Base-by-base conservation (phyloP, 1,284 basidiomycete genomes). In the Pseudozyma hubeiensis region DNA sequence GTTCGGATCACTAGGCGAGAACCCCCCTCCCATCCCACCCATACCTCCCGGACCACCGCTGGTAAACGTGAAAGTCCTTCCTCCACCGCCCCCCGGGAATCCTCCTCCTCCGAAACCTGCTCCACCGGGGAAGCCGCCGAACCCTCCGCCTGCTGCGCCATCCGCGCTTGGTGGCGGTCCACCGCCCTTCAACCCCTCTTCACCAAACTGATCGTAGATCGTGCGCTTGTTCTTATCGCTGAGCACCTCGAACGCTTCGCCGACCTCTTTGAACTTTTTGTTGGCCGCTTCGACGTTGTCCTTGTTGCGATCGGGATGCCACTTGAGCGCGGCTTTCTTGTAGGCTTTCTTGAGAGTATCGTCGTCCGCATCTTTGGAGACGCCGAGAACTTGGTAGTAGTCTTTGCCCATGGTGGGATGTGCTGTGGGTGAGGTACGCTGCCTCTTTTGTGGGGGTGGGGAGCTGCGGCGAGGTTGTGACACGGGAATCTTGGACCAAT, bases 221-320 rank as follows among this genome's bases (percentile, higher is more conserved):
- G 93, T 87, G 49, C 93, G 91, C 86, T 98, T 99, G 85, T 98
- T 89, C 86, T 91, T 91, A 86, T 98, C 95, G 55, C 89, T 93
- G 54, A 98, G 89, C 49, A 98, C 96, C 85, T 99, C 96, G 81
- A 96, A 98, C 0, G 96, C 96, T 87, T 99, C 96, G 29, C 93
- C 93, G 63, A 97, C 92, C 88, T 97, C 90, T 86, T 99, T 96
- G 86, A 99, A 99, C 86, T 93, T 97, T 81, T 90, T 89, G 9
- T 90, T 91, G 0, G 96, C 92, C 6, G 56, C 35, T 76, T 95
- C 95, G 69, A 91, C 90, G 53, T 86, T 86, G 45, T 91, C 90
- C 56, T 87, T 87, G 85, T 96, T 97, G 50, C 95, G 89, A 85
- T 97, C 94, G 41, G 93, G 93, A 85, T 96, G 94, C 90, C 91